Evolutionary conservation across 2,329 filamentous ascomycete species (phyloP), one percentile per base, ranked within the genome.

Genomic region (Colletotrichum sp.): DNA sequence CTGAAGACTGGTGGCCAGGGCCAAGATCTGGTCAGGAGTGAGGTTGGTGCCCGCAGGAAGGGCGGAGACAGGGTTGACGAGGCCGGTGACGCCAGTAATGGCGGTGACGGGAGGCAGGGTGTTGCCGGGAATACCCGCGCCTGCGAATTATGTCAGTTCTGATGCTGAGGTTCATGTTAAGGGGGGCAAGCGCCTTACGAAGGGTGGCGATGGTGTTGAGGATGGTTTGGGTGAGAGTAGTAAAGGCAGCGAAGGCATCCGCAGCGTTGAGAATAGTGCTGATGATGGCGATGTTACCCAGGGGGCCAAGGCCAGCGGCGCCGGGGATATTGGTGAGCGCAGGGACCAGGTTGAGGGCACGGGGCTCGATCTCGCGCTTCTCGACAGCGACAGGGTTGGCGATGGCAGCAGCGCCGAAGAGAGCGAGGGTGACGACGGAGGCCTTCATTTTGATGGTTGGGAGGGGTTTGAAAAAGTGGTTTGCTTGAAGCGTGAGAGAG

Each of bases 391-490:
- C 28, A 13, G 74, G 74, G 65, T 68, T 76, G 70, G 70, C 74
- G 15, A 66, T 30, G 44, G 65, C 63, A 21, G 34, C 24, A 52
- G 44, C 44, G 44, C 49, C 44, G 39, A 72, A 39, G 59, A 79
- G 28, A 16, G 57, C 65, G n/a, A 78, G 24, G 32, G 77, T 34
- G 32, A 71, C n/a, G n/a, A 57, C 65, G 28, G 65, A 64, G 44
- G 65, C 36, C 75, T 78, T 78, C 77, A 78, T 78, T 26, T 63
- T 78, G 71, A 77, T 52, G 62, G 34, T 65, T 21, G 30, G 26
- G n/a, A 52, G n/a, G 30, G 28, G 28, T 36, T 63, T 24, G 30
- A 36, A 24, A 9, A 63, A 16, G 59, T 63, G 30, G 12, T 63
- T 63, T n/a, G 59, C 12, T 63, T 63, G 30, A 63, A 63, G 59